A percentile compares a stretch with the other conserved stretches of the same genome.
phyloP scores from a whole-genome alignment of 1,139 yeast species.

The Martiniozyma asiatica region DNA sequence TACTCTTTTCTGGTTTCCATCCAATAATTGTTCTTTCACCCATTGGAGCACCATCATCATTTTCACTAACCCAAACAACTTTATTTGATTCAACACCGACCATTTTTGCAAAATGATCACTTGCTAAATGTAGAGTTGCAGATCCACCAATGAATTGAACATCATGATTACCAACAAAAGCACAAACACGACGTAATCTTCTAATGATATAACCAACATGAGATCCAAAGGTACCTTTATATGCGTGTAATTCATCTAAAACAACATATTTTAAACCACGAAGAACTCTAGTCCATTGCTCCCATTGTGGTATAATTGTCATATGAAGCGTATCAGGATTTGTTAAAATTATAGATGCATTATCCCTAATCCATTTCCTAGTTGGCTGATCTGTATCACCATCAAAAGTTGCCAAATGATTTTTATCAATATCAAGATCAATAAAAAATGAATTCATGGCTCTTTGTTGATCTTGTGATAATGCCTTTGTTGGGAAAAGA shows the following conservation, averaged over 20 bases:
- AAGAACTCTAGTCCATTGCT: slow-evolving; percentile 62
- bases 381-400: slow-evolving; percentile 70
- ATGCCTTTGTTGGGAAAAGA: slow-evolving; percentile 91
- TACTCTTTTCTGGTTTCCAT: slow-evolving; percentile 75
- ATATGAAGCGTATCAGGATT: slow-evolving; percentile 93
- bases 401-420: slow-evolving; percentile 67
- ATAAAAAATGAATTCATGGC: slow-evolving; percentile 53
- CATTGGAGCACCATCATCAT: slow-evolving; percentile 75
- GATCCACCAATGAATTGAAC: slow-evolving; percentile 77
- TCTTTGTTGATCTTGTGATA: slow-evolving; percentile 91
- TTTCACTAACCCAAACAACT: slow-evolving; percentile 43
- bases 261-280: slow-evolving; percentile 58
- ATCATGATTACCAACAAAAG: slow-evolving; percentile 36
- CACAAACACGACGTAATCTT: slow-evolving; percentile 53
- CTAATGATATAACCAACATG: slow-evolving; percentile 82
- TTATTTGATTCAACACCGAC: slow-evolving; percentile 56
- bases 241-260: slow-evolving; percentile 83
- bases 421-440: slow-evolving; percentile 21
- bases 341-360: slow-evolving; percentile 74
- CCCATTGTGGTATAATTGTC: slow-evolving; percentile 65
- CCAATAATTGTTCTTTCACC: slow-evolving; percentile 64
- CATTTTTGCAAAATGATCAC: slow-evolving; percentile 53
- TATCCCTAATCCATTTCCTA: slow-evolving; percentile 41
- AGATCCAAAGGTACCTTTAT: slow-evolving; percentile 83
- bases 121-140: slow-evolving; percentile 76